These are phyloP conservation scores for Nicotiana knightiana DNA, from an alignment of 257 asterid species.

Conservation along the genomic window DNA sequence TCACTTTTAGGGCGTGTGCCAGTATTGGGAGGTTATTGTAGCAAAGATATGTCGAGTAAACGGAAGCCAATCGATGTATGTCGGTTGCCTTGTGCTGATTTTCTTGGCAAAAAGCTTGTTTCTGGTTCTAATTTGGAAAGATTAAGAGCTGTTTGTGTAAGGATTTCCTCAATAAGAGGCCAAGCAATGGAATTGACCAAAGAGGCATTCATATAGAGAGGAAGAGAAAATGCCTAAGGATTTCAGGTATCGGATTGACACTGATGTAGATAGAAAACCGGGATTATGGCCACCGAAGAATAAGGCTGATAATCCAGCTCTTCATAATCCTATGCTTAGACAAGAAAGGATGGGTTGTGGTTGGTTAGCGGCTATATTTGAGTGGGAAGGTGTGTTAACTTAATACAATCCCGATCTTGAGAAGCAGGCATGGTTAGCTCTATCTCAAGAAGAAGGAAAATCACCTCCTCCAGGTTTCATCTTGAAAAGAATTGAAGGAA, in stretches of 20 bases:
- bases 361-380: conserved; percentile 91
- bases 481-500: conserved; percentile 76
- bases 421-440: conserved; percentile 83
- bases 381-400: conserved; percentile 89
- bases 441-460: conserved; percentile 76
- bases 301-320: conserved; percentile 73
- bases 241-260: conserved; percentile 36
- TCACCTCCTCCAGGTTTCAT: conserved; percentile 74
- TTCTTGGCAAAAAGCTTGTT: conserved; percentile 26
- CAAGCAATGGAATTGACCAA: conserved; percentile 71
- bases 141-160: conserved; percentile 13
- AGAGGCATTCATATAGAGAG: conserved; percentile 56
- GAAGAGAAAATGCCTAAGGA: conserved; percentile 48
- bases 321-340: conserved; percentile 81
- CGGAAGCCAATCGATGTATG: conserved; percentile 24
- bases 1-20: conserved; percentile 62
- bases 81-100: conserved; percentile 29
- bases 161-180: conserved; percentile 31
- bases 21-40: conserved; percentile 29
- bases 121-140: conserved; percentile 12
- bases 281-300: conserved; percentile 84
- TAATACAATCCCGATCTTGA: conserved; percentile 87
- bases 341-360: conserved; percentile 96
- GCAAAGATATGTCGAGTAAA: conserved; percentile 34
- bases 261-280: conserved; percentile 46